Percentiles rank a stretch among this genome's conserved stretches.
These are phyloP conservation scores for Rhipidocladum racemiflorum DNA, from an alignment of 176 grass and related monocot species.

Conservation along the genomic window DNA sequence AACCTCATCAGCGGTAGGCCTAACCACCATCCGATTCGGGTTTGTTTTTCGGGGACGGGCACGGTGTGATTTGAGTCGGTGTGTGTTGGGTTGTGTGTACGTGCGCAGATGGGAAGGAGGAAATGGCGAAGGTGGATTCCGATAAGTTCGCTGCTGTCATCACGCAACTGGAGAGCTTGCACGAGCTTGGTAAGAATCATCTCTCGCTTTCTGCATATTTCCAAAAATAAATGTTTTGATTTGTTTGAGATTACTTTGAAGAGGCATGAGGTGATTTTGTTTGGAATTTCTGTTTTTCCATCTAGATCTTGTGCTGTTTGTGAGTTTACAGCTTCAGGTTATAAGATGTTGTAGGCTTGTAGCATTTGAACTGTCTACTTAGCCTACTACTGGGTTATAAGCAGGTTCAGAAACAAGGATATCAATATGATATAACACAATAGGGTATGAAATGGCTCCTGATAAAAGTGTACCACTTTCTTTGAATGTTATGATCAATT, in stretches of 20 bases:
- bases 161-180: slow-evolving; percentile 71
- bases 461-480: no score
- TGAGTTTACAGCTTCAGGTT: no score
- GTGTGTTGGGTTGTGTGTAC: not conserved
- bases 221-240: no score
- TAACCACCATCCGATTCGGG: no score
- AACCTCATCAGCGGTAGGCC: slow-evolving; percentile 81
- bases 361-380: no score
- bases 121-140: slow-evolving; percentile 57
- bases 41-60: not conserved
- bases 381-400: not conserved
- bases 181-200: slow-evolving; percentile 58
- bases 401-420: not conserved
- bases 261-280: not conserved
- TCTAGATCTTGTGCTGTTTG: no score
- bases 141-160: slow-evolving; percentile 70
- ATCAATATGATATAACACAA: not conserved
- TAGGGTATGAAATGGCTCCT: no score
- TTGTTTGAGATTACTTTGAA: not conserved
- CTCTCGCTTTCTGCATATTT: no score
- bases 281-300: not conserved
- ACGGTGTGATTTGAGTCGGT: not conserved
- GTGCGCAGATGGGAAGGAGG: slow-evolving; percentile 70
- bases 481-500: no score
- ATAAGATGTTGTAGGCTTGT: no score